Conservation (phyloP, 805 yeast genomes). For the Blastobotrys peoriensis region DNA sequence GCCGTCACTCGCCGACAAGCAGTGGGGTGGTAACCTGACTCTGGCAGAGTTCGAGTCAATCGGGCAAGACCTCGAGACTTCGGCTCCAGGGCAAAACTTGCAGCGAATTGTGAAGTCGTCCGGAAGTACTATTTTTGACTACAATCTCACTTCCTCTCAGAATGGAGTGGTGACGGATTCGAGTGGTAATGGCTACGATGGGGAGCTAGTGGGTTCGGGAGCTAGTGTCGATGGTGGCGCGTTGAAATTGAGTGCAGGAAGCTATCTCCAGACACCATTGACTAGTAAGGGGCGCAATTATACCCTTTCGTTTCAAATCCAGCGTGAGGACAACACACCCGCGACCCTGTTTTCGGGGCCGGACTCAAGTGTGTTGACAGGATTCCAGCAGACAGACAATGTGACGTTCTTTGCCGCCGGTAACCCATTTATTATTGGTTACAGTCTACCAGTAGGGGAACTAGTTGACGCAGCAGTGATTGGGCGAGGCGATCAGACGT, state of each 20-base stretch:
- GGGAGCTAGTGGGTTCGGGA: background rate
- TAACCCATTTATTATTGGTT: background rate
- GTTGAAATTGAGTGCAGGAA: background rate
- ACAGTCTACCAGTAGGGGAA: background rate
- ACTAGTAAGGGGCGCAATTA: constrained; percentile 4
- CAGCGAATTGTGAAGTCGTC: background rate
- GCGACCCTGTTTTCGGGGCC: background rate
- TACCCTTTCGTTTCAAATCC: background rate
- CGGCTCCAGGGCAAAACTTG: constrained; percentile 3
- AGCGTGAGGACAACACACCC: background rate
- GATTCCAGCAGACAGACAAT: constrained; percentile 1
- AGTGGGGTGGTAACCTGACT: constrained; percentile 1
- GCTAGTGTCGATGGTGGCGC: background rate
- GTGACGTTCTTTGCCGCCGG: constrained; percentile 7
- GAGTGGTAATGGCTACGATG: background rate
- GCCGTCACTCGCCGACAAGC: constrained; percentile 2
- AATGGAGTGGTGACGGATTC: background rate
- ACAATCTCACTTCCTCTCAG: background rate
- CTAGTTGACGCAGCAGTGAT: background rate
- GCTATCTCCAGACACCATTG: constrained; percentile 5
- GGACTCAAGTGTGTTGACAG: background rate
- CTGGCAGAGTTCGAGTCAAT: background rate
- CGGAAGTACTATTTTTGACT: background rate
- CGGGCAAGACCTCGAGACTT: background rate
- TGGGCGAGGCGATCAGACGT: background rate